Evolutionary conservation across 139 green algal genomes (phyloP), one percentile per base, ranked within the genome.

Genomic region (Microglena sp.): DNA sequence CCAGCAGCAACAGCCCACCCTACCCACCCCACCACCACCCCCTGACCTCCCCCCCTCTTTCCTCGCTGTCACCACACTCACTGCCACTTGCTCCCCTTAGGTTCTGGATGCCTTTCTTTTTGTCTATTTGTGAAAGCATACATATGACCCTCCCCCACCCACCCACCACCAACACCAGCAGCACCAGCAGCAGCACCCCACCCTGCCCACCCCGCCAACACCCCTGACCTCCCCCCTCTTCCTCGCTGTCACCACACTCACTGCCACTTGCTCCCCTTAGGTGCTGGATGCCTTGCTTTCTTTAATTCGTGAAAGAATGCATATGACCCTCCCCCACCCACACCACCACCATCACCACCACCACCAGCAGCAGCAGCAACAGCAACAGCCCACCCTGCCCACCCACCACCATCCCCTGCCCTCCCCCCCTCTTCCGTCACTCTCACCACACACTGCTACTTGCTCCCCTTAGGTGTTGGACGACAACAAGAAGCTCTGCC

Each of bases 401-500:
- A 11, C 11, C 40, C 11, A 11, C 11, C 40, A 50, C 40, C 11
- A 11, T 24, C 40, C 11, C 18, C 11, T 18, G 15, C n/a, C n/a
- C n/a, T n/a, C n/a, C n/a, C n/a, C n/a, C n/a, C 6, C 27, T 24
- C 4, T 8, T 55, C 5, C 45, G 4, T 55, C n/a, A 31, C 80
- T 46, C 77, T 92, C 46, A 84, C 90, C 53, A n/a, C n/a, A n/a
- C n/a, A n/a, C n/a, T n/a, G n/a, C n/a, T n/a, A 8, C 45, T 4
- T 55, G 3, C 45, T 8, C 5, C 45, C 5, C 45, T n/a, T n/a
- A n/a, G n/a, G n/a, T n/a, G n/a, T n/a, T n/a, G n/a, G n/a, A n/a
- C n/a, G 86, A 92, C 78, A 92, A 92, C 76, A 86, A 86, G 60
- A 92, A 90, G 76, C 78, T 92, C n/a, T 93, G 86, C 66, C 69